These are phyloP conservation scores for Cucumis hystrix DNA, from an alignment of 306 rosid species.

Conservation along the genomic window DNA sequence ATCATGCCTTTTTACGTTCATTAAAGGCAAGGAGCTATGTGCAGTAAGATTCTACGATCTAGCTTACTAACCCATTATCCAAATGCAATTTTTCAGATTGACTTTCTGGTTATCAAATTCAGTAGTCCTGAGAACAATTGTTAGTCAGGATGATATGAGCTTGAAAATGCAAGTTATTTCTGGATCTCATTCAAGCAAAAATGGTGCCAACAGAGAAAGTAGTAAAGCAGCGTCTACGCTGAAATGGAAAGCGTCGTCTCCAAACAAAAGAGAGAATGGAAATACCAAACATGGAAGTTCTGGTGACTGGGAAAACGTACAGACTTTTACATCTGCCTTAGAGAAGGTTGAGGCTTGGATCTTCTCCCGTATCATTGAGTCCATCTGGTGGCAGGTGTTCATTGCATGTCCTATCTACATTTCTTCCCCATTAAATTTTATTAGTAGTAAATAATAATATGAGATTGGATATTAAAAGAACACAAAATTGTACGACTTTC, in stretches of 20 bases:
- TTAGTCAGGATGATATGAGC: conserved; percentile 40
- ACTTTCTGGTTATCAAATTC: conserved; percentile 87
- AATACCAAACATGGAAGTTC: conserved; percentile 25
- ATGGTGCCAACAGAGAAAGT: conserved; percentile 28
- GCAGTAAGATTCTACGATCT: neutral
- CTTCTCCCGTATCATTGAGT: conserved; percentile 86
- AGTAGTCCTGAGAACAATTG: conserved; percentile 58
- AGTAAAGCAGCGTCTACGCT: conserved; percentile 29
- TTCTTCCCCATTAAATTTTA: neutral
- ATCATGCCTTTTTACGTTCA: neutral
- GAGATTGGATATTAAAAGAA: neutral
- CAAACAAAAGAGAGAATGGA: conserved; percentile 27
- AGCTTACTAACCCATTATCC: conserved; percentile 11
- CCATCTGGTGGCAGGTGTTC: conserved; percentile 97
- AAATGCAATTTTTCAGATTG: conserved; percentile 40
- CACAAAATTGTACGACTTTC: conserved; percentile 7
- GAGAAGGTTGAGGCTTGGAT: conserved; percentile 90
- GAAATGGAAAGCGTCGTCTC: conserved; percentile 53
- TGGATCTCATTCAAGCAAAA: conserved; percentile 34
- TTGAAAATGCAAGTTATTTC: conserved; percentile 16
- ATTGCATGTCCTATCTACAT: neutral
- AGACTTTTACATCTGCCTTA: conserved; percentile 43
- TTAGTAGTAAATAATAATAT: neutral
- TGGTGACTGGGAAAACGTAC: conserved; percentile 51
- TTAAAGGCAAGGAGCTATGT: neutral